Evolutionary conservation across 768 basidiomycete species (phyloP), one percentile per base, ranked within the genome.

Genomic region (Fibroporia radiculosa): DNA sequence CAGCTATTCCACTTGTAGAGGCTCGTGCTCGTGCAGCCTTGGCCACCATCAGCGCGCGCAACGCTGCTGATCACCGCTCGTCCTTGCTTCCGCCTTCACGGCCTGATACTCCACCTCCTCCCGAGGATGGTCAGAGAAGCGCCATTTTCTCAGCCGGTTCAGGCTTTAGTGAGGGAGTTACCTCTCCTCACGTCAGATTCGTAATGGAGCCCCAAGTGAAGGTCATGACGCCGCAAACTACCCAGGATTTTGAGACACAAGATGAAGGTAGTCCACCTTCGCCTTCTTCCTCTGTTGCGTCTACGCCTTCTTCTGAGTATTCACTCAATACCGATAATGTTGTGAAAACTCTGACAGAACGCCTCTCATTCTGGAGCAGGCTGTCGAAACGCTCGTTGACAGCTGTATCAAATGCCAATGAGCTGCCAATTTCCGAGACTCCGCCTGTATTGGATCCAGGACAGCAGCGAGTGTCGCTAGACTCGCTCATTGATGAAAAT

Each of bases 331-430:
- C 68, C 4, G 61, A 53, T n/a, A 75, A 77, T 6, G 67, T 88
- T 8, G 74, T 77, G 33, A 83, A 79, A 54, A 73, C 76, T 1
- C 62, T 89, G 12, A 77, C 83, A 6, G 66, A 68, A 8, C 74
- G 81, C 25, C 66, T 89, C 34, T 86, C 85, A 1, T 89, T 88
- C 56, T 90, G 88, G 88, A 76, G 66, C 44, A 70, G 74, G 40
- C 59, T 80, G 16, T 47, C 43, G 24, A 57, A 46, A 39, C 48
- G 39, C 35, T 47, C 45, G 8, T 14, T 18, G 11, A 19, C 32
- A 6, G 12, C 43, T 4, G 26, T 8, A 2, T 16, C 43, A n/a
- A 34, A 16, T n/a, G 11, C 33, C n/a, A 16, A 18, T 16, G 43
- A 44, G 33, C 31, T 5, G 20, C 47, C 14, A 36, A 42, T 44